phyloP scores from a whole-genome alignment of 108 stramenopile genomes.

The Phaeodactylum tricornutum region DNA sequence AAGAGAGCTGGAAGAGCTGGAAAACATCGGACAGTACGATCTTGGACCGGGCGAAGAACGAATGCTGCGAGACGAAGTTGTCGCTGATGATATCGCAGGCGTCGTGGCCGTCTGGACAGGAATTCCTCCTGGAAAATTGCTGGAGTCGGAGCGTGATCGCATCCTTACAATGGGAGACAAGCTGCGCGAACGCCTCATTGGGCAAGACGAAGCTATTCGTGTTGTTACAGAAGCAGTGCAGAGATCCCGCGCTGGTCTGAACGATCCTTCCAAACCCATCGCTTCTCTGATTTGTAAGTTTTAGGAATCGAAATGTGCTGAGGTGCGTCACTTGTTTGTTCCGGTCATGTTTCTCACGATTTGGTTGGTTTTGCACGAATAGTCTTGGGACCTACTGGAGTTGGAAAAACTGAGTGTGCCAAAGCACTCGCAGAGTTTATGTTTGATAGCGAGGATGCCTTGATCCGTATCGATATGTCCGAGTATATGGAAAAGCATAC shows the following conservation, averaged over 20 bases:
- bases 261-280: slow-evolving; percentile 83
- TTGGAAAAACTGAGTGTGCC: slow-evolving; percentile 91
- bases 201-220: slow-evolving; percentile 90
- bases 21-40: slow-evolving; percentile 24
- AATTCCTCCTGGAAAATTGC: slow-evolving; percentile 79
- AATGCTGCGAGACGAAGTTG: slow-evolving; percentile 86
- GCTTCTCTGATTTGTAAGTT: slow-evolving; percentile 88
- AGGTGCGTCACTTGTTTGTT: not conserved
- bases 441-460: slow-evolving; percentile 85
- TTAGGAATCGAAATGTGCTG: slow-evolving; percentile 8
- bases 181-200: slow-evolving; percentile 79
- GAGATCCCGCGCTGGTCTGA: slow-evolving; percentile 86
- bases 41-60: slow-evolving; percentile 11
- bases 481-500: slow-evolving; percentile 97
- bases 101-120: slow-evolving; percentile 93
- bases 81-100: slow-evolving; percentile 90
- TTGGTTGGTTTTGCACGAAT: not conserved
- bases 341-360: not conserved
- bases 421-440: slow-evolving; percentile 88
- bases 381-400: slow-evolving; percentile 13
- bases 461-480: slow-evolving; percentile 96
- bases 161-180: slow-evolving; percentile 87
- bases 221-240: slow-evolving; percentile 88
- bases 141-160: slow-evolving; percentile 86
- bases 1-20: slow-evolving; percentile 47